Evolutionary conservation across 495 filamentous ascomycete species (phyloP).

Genomic region (Lindgomyces ingoldianus): DNA sequence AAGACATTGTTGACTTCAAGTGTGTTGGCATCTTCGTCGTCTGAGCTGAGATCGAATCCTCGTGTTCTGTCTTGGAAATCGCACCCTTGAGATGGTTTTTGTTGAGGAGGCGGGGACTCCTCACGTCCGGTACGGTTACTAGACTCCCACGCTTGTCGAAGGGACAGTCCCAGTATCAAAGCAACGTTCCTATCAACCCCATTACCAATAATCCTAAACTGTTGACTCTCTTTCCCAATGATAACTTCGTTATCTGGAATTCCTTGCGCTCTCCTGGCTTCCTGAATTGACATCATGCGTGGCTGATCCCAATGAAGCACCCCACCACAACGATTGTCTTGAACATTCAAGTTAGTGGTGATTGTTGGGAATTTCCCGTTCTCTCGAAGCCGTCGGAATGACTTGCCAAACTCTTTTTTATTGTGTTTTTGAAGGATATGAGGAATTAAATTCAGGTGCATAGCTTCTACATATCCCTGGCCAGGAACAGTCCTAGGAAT

Average conservation of each 20-base stretch:
- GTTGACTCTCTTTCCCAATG: constrained; percentile 53
- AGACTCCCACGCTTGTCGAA: constrained; percentile 57
- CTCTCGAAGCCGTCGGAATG: constrained; percentile 57
- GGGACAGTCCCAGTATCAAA: constrained; percentile 59
- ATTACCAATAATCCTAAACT: constrained; percentile 69
- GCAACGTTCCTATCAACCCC: constrained; percentile 67
- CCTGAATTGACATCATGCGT: constrained; percentile 60
- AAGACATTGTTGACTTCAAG: no score
- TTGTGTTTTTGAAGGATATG: constrained; percentile 1
- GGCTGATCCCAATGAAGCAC: constrained; percentile 63
- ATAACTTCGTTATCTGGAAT: constrained; percentile 68
- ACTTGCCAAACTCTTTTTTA: constrained; percentile 27
- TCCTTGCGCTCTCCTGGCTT: constrained; percentile 65
- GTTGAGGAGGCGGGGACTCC: no score
- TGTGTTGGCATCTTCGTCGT: no score
- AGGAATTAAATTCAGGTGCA: constrained; percentile 38
- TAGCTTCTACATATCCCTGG: constrained; percentile 39
- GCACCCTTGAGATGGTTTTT: no score
- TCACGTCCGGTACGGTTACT: no score
- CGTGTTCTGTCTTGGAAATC: no score
- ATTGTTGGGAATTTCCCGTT: constrained; percentile 59
- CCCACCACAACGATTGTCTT: constrained; percentile 52
- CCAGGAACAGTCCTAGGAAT: constrained; percentile 44
- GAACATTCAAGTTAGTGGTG: constrained; percentile 50
- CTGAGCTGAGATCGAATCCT: no score